Evolutionary conservation across 805 yeast species (phyloP), one percentile per base, ranked within the genome.

Genomic region (Candida ortonii): DNA sequence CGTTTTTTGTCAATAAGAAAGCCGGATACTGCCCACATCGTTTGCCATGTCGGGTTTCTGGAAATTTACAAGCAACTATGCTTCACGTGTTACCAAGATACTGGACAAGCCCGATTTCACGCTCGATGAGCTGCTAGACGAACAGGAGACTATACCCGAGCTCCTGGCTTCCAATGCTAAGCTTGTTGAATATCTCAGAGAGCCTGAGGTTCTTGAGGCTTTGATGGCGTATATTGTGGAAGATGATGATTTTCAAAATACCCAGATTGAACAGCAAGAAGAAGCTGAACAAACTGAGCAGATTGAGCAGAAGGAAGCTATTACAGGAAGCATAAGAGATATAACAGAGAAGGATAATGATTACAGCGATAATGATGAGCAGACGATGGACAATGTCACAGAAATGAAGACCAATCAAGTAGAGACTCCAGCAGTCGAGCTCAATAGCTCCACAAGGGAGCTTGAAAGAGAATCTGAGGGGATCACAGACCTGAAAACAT

Each of bases 131-230:
- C 59, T 86, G 28, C 63, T 86, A 41, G 88, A 83, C 53, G 90
- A 84, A 47, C 82, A 77, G 28, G 89, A 82, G 39, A 59, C 86
- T 18, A 65, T 84, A 17, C 84, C 84, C 38, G 93, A 85, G 54
- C 64, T 86, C 22, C 62, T 81, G 43, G 75, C 82, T 15, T 79
- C 87, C 13, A 84, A 84, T 56, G 71, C 80, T 28, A 81, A 83
- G 53, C 70, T 93, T 31, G 68, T 89, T 24, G 93, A 87, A 50
- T 80, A 80, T 50, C 66, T 93, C 36, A 71, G 90, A 43, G 85
- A 84, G 52, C 88, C 93, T 11, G 84, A 79, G 34, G 76, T 86
- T 11, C 58, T 90, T 40, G 71, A 68, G 33, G 76, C 77, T 37
- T 70, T 90, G 38, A 76, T 90, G 19, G 77, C 80, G 24, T 78